These are phyloP conservation scores for Delonix regia DNA, from an alignment of 306 rosid genomes.

Conservation along the genomic window DNA sequence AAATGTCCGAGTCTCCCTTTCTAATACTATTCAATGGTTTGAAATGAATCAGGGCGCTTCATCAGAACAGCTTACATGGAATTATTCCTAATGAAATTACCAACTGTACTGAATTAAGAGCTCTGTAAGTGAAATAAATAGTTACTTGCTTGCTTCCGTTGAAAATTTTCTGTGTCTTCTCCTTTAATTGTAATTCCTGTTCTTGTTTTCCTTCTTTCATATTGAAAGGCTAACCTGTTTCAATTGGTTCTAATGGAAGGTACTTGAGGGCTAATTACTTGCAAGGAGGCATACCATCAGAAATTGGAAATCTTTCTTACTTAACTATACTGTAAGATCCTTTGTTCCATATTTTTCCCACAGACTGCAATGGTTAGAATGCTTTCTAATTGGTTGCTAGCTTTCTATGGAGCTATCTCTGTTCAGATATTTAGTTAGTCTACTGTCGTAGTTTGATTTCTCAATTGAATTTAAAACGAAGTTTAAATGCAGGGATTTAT, in stretches of 20 bases:
- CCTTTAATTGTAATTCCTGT: neutral
- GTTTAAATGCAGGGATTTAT: slow-evolving; percentile 55
- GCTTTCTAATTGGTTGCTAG: neutral
- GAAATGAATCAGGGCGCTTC: slow-evolving; percentile 62
- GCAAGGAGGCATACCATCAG: slow-evolving; percentile 70
- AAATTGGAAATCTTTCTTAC: slow-evolving; percentile 69
- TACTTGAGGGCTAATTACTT: slow-evolving; percentile 72
- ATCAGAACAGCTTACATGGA: slow-evolving; percentile 76
- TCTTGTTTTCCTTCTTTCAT: neutral
- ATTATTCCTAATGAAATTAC: slow-evolving; percentile 66
- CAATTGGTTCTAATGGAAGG: slow-evolving; percentile 30
- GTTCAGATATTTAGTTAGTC: neutral
- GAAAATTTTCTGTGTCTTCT: neutral
- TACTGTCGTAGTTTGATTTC: neutral
- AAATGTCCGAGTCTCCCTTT: neutral
- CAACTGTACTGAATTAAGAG: slow-evolving; percentile 69
- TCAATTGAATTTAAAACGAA: neutral
- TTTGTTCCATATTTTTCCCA: neutral
- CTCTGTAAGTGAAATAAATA: slow-evolving; percentile 59
- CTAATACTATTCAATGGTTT: neutral
- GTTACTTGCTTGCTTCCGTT: neutral
- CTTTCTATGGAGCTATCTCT: neutral
- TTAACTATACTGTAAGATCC: slow-evolving; percentile 66
- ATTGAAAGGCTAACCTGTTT: too few species aligned
- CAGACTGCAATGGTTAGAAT: neutral